Conservation (phyloP, 2,329 filamentous ascomycete species). For the Cladosporium sp. region DNA sequence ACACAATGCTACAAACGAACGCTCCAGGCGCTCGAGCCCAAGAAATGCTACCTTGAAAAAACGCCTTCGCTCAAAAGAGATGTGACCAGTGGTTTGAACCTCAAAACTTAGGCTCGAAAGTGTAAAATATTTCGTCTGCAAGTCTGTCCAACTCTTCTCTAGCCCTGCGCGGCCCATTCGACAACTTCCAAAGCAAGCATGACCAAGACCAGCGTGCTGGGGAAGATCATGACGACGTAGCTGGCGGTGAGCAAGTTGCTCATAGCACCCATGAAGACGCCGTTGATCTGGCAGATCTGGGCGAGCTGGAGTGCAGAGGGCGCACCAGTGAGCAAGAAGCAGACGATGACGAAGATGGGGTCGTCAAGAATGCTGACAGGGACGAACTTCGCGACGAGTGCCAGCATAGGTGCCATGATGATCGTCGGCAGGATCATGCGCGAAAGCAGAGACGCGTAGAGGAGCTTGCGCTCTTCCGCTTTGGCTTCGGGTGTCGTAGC, state of each 20-base stretch:
- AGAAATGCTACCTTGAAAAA: neutral
- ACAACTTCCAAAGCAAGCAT: slow-evolving; percentile 89
- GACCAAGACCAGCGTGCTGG: slow-evolving; percentile 84
- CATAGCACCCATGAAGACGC: slow-evolving; percentile 94
- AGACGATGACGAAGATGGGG: slow-evolving; percentile 96
- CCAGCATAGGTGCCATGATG: slow-evolving; percentile 87
- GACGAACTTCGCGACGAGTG: slow-evolving; percentile 81
- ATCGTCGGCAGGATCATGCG: slow-evolving; percentile 90
- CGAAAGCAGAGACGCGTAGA: slow-evolving; percentile 78
- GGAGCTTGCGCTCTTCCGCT: slow-evolving; percentile 66
- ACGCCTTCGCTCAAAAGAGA: slow-evolving; percentile 9
- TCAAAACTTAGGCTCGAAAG: neutral
- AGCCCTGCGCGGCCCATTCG: slow-evolving; percentile 63
- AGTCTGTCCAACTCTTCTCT: neutral
- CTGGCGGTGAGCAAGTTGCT: slow-evolving; percentile 90
- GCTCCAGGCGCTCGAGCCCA: neutral
- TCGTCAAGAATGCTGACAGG: slow-evolving; percentile 93
- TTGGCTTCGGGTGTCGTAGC: slow-evolving; percentile 66
- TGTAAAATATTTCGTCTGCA: neutral
- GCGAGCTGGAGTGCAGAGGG: slow-evolving; percentile 91
- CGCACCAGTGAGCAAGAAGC: slow-evolving; percentile 90
- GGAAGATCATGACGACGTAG: slow-evolving; percentile 92
- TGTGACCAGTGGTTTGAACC: neutral
- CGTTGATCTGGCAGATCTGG: slow-evolving; percentile 98
- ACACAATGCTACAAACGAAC: neutral